phyloP scores from a whole-genome alignment of 306 rosid species.

The Casuarina glauca region DNA sequence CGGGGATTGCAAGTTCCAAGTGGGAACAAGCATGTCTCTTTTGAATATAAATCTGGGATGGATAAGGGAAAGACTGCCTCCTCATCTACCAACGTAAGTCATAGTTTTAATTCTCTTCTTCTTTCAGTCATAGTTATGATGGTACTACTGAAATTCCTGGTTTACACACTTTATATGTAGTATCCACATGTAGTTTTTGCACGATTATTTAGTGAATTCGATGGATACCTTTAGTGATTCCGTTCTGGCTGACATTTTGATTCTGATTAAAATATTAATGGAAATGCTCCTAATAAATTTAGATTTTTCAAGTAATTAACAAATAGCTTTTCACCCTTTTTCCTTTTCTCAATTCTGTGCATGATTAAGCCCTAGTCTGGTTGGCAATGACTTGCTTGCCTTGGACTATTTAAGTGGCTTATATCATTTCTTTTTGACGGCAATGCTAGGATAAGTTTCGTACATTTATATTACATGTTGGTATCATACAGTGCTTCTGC shows the following conservation, averaged over 20 bases:
- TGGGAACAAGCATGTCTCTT: no score
- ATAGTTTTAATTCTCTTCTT: not conserved
- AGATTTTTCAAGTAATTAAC: not conserved
- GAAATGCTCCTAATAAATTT: not conserved
- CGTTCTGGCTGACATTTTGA: not conserved
- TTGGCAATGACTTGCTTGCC: no score
- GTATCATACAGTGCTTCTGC: not conserved
- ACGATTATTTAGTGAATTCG: not conserved
- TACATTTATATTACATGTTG: not conserved
- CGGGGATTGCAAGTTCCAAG: no score
- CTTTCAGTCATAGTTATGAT: no score
- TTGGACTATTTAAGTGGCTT: no score
- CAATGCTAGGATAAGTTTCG: constrained; percentile 13
- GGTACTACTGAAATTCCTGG: no score
- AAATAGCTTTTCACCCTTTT: not conserved
- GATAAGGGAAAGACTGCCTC: constrained; percentile 94
- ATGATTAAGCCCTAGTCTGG: no score
- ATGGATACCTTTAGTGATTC: not conserved
- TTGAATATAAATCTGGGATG: constrained; percentile 83
- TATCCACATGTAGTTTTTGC: not conserved
- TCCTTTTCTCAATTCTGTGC: not conserved
- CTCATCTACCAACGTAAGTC: constrained; percentile 95
- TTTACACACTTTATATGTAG: no score
- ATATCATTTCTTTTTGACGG: constrained; percentile 2
- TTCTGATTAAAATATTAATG: no score